Conservation (phyloP, 2,329 filamentous ascomycete genomes). For the Aspergillus fischeri region DNA sequence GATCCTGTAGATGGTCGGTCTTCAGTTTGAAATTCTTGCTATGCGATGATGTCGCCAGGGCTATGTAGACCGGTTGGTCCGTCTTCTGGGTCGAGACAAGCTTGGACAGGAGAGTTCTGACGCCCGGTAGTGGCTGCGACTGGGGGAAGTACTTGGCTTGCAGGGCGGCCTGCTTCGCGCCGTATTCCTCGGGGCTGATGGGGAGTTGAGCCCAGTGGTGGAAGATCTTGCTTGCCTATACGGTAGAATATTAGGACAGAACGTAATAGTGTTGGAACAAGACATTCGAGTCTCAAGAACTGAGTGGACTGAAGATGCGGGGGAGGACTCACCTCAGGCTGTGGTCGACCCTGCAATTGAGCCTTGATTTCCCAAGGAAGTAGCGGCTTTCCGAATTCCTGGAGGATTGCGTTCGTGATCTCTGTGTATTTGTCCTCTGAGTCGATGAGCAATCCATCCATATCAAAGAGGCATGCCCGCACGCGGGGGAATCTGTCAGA, state of each 20-base stretch:
- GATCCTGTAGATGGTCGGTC: slow-evolving; percentile 52
- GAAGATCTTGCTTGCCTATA: slow-evolving; percentile 58
- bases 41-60: slow-evolving; percentile 79
- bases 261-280: not conserved
- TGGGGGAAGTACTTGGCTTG: slow-evolving; percentile 70
- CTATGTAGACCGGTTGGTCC: slow-evolving; percentile 63
- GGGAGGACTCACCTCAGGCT: slow-evolving; percentile 43
- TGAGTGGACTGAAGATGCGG: not conserved
- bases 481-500: slow-evolving; percentile 68
- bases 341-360: slow-evolving; percentile 68
- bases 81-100: slow-evolving; percentile 32
- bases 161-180: slow-evolving; percentile 54
- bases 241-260: slow-evolving; percentile 1
- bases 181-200: slow-evolving; percentile 66
- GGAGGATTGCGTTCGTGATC: slow-evolving; percentile 77
- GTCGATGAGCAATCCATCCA: slow-evolving; percentile 94
- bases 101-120: slow-evolving; percentile 59
- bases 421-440: slow-evolving; percentile 86
- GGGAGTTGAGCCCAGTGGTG: slow-evolving; percentile 82
- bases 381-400: slow-evolving; percentile 65
- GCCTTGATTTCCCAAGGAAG: slow-evolving; percentile 96
- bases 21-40: slow-evolving; percentile 71
- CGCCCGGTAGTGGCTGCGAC: slow-evolving; percentile 74
- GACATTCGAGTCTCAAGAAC: not conserved
- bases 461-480: slow-evolving; percentile 93